Evolutionary conservation across 2,329 filamentous ascomycete genomes (phyloP).

Genomic region (Alternaria solani): DNA sequence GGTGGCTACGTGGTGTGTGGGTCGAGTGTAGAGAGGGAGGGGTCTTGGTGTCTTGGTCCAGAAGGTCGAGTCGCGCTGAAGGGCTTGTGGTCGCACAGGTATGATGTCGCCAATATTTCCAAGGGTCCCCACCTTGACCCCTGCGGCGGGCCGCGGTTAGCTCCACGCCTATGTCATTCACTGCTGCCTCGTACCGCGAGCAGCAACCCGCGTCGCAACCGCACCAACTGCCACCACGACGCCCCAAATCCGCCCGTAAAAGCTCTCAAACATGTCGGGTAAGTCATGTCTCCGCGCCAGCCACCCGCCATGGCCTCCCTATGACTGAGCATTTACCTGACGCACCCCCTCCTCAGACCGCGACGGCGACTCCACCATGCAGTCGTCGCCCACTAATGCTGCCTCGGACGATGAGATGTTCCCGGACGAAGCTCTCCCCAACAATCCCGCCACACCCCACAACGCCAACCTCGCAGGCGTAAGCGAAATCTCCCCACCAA

Average conservation of each 20-base stretch:
- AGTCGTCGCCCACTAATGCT: slow-evolving; percentile 53
- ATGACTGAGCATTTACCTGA: slow-evolving; percentile 18
- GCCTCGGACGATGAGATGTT: slow-evolving; percentile 53
- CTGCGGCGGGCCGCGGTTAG: slow-evolving; percentile 23
- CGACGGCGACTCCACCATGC: slow-evolving; percentile 66
- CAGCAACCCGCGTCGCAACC: slow-evolving; percentile 9
- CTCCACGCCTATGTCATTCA: slow-evolving; percentile 16
- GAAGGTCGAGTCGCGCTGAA: neutral
- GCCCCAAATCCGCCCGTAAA: neutral
- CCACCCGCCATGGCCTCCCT: slow-evolving; percentile 21
- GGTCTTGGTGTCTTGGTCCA: neutral
- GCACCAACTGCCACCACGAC: slow-evolving; percentile 4
- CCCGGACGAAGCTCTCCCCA: slow-evolving; percentile 52
- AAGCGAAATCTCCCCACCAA: slow-evolving; percentile 64
- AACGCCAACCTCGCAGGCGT: slow-evolving; percentile 36
- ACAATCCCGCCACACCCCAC: slow-evolving; percentile 53
- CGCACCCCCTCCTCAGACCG: slow-evolving; percentile 50
- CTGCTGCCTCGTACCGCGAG: slow-evolving; percentile 13
- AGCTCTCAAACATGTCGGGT: slow-evolving; percentile 21
- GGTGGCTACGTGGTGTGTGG: neutral
- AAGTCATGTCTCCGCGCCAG: neutral
- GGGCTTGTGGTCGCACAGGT: neutral
- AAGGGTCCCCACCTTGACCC: slow-evolving; percentile 13
- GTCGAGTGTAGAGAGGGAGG: neutral
- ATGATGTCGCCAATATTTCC: slow-evolving; percentile 21